phyloP scores from a whole-genome alignment of 768 basidiomycete species.

The Trametes coccinea region DNA sequence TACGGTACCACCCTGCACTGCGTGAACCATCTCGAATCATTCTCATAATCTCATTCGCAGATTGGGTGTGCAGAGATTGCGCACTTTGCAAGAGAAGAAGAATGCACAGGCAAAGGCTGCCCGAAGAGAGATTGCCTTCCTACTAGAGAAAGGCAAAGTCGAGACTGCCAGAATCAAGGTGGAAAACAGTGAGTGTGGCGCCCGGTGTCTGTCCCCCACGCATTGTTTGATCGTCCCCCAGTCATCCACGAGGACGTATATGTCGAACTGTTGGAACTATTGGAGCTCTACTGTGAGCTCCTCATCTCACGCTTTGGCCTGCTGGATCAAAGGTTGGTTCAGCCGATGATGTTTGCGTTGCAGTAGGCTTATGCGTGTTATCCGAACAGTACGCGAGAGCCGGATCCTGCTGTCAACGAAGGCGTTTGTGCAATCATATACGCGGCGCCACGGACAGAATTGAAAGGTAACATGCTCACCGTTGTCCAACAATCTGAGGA shows the following conservation, averaged over 20 bases:
- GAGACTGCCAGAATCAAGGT: constrained; percentile 86
- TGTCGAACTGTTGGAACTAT: constrained; percentile 84
- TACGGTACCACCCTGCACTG: constrained; percentile 39
- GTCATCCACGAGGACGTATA: constrained; percentile 86
- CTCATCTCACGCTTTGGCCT: constrained; percentile 89
- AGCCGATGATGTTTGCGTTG: neutral
- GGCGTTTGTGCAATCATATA: constrained; percentile 87
- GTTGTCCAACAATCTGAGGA: neutral
- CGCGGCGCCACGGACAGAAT: constrained; percentile 87
- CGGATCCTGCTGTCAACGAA: constrained; percentile 85
- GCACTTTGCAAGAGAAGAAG: constrained; percentile 91
- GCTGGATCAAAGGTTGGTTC: constrained; percentile 79
- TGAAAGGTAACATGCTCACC: constrained; percentile 61
- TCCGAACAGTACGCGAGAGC: constrained; percentile 63
- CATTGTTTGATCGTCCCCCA: constrained; percentile 28
- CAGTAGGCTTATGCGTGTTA: neutral
- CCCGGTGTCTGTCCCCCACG: constrained; percentile 7
- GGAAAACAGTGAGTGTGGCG: constrained; percentile 65
- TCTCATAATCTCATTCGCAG: constrained; percentile 40
- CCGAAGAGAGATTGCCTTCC: constrained; percentile 77
- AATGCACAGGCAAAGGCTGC: constrained; percentile 75
- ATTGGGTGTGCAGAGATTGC: constrained; percentile 80
- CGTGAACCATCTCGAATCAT: constrained; percentile 33
- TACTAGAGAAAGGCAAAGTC: constrained; percentile 75
- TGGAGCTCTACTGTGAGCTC: constrained; percentile 96